Conservation (phyloP, 805 yeast species). For the Spathaspora boniae region DNA sequence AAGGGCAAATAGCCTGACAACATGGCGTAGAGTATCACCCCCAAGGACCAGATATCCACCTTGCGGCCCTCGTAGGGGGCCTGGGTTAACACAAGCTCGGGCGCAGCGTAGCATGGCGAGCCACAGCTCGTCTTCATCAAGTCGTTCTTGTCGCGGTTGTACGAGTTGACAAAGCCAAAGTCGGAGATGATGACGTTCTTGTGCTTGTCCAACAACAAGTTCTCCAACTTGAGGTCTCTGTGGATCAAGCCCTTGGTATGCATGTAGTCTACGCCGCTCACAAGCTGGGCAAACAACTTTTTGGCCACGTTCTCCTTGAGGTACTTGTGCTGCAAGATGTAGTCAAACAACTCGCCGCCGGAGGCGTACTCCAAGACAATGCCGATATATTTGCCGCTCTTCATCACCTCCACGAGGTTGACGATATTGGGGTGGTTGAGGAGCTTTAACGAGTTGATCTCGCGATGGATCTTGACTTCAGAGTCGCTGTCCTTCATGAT, state of each 20-base stretch:
- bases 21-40: slow-evolving; percentile 94
- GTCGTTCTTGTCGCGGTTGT: slow-evolving; percentile 54
- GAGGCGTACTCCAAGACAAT: slow-evolving; percentile 95
- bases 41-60: slow-evolving; percentile 97
- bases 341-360: slow-evolving; percentile 95
- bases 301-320: slow-evolving; percentile 86
- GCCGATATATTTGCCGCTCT: slow-evolving; percentile 92
- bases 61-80: slow-evolving; percentile 87
- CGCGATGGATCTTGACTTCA: slow-evolving; percentile 87
- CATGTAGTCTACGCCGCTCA: slow-evolving; percentile 89
- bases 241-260: slow-evolving; percentile 79
- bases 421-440: slow-evolving; percentile 93
- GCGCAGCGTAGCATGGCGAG: slow-evolving; percentile 98
- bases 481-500: slow-evolving; percentile 83
- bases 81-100: slow-evolving; percentile 86
- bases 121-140: slow-evolving; percentile 95
- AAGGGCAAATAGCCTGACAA: slow-evolving; percentile 95
- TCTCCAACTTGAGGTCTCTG: slow-evolving; percentile 73
- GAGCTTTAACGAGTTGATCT: slow-evolving; percentile 83
- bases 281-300: slow-evolving; percentile 84
- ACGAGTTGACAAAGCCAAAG: slow-evolving; percentile 93
- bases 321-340: slow-evolving; percentile 80
- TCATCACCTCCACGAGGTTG: slow-evolving; percentile 84
- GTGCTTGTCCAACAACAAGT: slow-evolving; percentile 75
- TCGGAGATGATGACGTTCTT: slow-evolving; percentile 84